A percentile compares a stretch with the other conserved stretches of the same genome.
These are phyloP conservation scores for Pythium grandisporangium DNA, from an alignment of 352 stramenopile genomes.

Conservation along the genomic window DNA sequence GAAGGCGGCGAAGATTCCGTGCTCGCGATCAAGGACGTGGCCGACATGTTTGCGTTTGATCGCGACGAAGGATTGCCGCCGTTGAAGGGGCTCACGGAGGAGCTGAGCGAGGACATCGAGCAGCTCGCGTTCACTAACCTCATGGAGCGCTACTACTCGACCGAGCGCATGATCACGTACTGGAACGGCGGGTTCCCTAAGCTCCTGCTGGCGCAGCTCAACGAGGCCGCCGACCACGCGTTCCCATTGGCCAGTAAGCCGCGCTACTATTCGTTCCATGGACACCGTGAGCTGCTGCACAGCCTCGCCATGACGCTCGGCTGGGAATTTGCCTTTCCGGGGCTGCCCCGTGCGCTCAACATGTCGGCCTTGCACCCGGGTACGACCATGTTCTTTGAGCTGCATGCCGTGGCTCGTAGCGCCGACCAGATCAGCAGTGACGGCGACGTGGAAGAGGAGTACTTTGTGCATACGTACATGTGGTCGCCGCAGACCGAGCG, in stretches of 20 bases:
- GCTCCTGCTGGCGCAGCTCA: conserved; percentile 53
- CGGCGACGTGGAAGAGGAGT: conserved; percentile 19
- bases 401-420: conserved; percentile 32
- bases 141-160: conserved; percentile 82
- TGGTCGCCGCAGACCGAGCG: conserved; percentile 62
- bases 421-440: no score
- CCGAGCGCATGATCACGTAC: conserved; percentile 71
- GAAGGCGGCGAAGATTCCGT: conserved; percentile 61
- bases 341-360: conserved; percentile 52
- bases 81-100: conserved; percentile 37
- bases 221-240: conserved; percentile 32
- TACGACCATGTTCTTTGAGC: conserved; percentile 79
- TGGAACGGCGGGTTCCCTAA: conserved; percentile 72
- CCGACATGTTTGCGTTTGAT: conserved; percentile 81
- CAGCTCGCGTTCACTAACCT: conserved; percentile 73
- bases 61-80: conserved; percentile 48
- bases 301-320: conserved; percentile 71
- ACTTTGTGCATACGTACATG: conserved; percentile 67
- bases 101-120: conserved; percentile 43
- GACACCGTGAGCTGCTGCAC: conserved; percentile 72
- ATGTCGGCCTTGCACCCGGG: conserved; percentile 54
- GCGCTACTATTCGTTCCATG: conserved; percentile 79
- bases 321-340: conserved; percentile 68
- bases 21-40: conserved; percentile 73
- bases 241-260: conserved; percentile 41